Evolutionary conservation across 1,284 basidiomycete species (phyloP).

Genomic region (Tylopilus microsporus): DNA sequence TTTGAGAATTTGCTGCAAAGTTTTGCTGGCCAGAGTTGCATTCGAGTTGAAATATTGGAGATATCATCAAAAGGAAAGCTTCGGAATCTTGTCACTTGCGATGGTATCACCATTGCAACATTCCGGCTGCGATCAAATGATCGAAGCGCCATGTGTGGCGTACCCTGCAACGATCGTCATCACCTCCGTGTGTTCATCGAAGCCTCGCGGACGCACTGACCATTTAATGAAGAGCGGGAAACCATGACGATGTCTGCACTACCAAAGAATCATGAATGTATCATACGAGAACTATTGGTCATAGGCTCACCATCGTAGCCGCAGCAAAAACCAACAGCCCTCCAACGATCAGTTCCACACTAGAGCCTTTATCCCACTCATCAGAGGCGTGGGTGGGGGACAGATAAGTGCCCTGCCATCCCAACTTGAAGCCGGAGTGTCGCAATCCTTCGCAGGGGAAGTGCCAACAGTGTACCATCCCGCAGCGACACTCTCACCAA

Average conservation of each 20-base stretch:
- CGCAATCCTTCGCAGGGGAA: slow-evolving; percentile 49
- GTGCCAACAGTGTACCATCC: slow-evolving; percentile 59
- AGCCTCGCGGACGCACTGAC: background rate
- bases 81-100: too few species aligned
- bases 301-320: slow-evolving; percentile 1
- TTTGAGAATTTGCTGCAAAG: too few species aligned
- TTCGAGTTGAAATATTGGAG: too few species aligned
- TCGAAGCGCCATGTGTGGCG: background rate
- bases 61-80: too few species aligned
- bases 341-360: slow-evolving; percentile 21
- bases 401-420: background rate
- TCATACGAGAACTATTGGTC: background rate
- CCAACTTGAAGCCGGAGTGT: slow-evolving; percentile 18
- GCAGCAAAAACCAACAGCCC: slow-evolving; percentile 2
- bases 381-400: slow-evolving; percentile 27
- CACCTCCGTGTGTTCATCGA: background rate
- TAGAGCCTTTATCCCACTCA: slow-evolving; percentile 36
- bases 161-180: background rate
- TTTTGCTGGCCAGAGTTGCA: too few species aligned
- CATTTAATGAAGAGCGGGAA: background rate
- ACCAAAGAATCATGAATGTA: background rate
- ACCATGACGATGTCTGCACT: background rate
- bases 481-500: slow-evolving; percentile 51
- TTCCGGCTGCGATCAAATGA: too few species aligned
- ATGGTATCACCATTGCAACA: too few species aligned